A percentile compares a stretch with the other conserved stretches of the same genome.
phyloP scores from a whole-genome alignment of 139 green algal species.

The Coccomyxa sp. region DNA sequence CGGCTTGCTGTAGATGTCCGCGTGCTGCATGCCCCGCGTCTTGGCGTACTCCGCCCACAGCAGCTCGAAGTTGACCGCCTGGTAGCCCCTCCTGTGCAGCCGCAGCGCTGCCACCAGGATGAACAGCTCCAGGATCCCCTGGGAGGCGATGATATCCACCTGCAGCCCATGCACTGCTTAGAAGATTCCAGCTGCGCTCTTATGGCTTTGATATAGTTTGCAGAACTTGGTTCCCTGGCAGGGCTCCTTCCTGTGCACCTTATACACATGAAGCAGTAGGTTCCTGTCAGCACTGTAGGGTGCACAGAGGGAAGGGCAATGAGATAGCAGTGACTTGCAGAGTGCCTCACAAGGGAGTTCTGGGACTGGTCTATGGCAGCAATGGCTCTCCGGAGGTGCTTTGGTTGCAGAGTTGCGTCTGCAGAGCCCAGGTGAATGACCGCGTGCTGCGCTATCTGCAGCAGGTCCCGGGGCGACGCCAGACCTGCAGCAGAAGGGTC shows the following conservation, averaged over 20 bases:
- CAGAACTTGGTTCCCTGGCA: neutral
- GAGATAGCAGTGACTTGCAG: no score
- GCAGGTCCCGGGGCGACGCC: neutral
- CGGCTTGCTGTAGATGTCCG: slow-evolving; percentile 22
- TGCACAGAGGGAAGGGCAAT: no score
- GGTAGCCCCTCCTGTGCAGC: slow-evolving; percentile 20
- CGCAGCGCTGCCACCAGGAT: slow-evolving; percentile 55
- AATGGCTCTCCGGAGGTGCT: neutral
- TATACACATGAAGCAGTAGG: no score
- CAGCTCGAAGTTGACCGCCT: slow-evolving; percentile 57
- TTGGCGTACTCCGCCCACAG: slow-evolving; percentile 24
- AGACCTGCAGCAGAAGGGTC: neutral
- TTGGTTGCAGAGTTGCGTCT: neutral
- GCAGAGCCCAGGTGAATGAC: neutral
- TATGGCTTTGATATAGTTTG: neutral
- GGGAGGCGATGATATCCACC: slow-evolving; percentile 13
- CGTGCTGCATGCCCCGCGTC: slow-evolving; percentile 13
- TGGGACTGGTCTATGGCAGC: no score
- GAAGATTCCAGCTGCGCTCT: neutral
- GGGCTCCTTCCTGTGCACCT: no score
- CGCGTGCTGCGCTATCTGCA: neutral
- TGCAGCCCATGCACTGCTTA: no score
- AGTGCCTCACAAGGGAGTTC: no score
- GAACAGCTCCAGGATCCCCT: slow-evolving; percentile 58
- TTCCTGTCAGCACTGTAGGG: no score